Evolutionary conservation across 2,329 filamentous ascomycete genomes (phyloP), one percentile per base, ranked within the genome.

Genomic region (Fusarium sp.): DNA sequence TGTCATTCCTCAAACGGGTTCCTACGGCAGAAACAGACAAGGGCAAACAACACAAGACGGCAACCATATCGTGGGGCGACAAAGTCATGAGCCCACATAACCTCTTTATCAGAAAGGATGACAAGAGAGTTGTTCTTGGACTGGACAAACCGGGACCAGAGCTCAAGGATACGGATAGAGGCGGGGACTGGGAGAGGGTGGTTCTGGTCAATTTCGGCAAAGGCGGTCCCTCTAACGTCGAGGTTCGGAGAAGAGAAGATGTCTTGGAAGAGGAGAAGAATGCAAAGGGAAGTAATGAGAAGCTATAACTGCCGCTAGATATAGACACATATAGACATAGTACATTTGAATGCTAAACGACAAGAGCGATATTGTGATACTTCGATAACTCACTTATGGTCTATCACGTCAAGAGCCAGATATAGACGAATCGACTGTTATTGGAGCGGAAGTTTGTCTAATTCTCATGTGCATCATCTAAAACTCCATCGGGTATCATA

Each of bases 31-130:
- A 79, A 7, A 80, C 83, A 53, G 79, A 78, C 4, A 79, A 76
- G 47, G 81, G 80, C 3, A 77, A 78, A 39, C 70, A 72, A 40
- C 82, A 88, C 41, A 76, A 75, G 1, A 85, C 85, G 15, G 78
- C 83, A 6, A 43, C 62, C 31, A 87, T 88, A n/a, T 76, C 85
- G 0, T 91, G 88, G 88, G 82, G 79, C 0, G 85, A 90, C 6
- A 90, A 90, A 76, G 86, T 87, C n/a, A 91, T 92, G 60, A 86
- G 86, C 66, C 89, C 90, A 4, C 79, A 81, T 4, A 78, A 78
- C 12, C 55, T 89, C 8, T 82, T 86, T 16, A 72, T 86, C 60
- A 78, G 83, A 47, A 78, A 80, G 48, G 73, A 75, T 4, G 86
- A 87, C 60, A 81, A 82, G 11, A 80, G 87, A 54, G 73, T 83